Base-by-base conservation (phyloP, 1,284 basidiomycete species). In the Microbotryum violaceum region DNA sequence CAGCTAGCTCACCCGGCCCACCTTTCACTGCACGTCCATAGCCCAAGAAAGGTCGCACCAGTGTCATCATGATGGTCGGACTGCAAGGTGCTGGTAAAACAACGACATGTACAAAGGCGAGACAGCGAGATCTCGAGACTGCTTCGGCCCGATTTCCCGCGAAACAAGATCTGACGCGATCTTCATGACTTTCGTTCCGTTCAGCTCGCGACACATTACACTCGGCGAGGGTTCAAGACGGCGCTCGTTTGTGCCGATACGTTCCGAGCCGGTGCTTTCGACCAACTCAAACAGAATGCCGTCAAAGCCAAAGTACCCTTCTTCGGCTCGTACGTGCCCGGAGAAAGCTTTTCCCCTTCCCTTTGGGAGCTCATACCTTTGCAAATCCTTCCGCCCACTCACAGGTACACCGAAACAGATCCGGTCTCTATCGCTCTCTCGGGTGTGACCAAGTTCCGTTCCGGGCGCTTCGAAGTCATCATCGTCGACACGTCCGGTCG, bases 161-260 rank as follows among this genome's bases (percentile, higher is more conserved):
- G 31, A 31, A 31, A 16, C n/a, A n/a, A 53, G 42, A 21, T 6
- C 27, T 65, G 63, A 58, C 37, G 25, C 31, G 16, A 33, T 58
- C 37, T 31, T 63, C n/a, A n/a, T 49, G 12, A 23, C 31, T 37
- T 25, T 27, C 48, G 37, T 56, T n/a, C 37, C n/a, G 25, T 27
- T 46, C 59, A 79, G 76, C 84, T 97, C 44, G 96, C 96, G 0
- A 92, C 97, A 0, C 89, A 98, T 78, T 98, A 97, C 77, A 91
- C 96, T 76, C 89, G 91, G 73, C 86, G 93, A 68, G 96, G 96
- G 5, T 91, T 97, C 82, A 92, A 93, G 75, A 89, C 92, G n/a
- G 91, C 88, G 70, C 91, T 99, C 54, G 96, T 99, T 70, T 99
- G 96, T 73, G 96, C 96, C 29, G 96, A 99, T 77, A 99, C 96